These are phyloP conservation scores for Macadamia tetraphylla DNA, from an alignment of 164 flowering plant species.

Conservation along the genomic window DNA sequence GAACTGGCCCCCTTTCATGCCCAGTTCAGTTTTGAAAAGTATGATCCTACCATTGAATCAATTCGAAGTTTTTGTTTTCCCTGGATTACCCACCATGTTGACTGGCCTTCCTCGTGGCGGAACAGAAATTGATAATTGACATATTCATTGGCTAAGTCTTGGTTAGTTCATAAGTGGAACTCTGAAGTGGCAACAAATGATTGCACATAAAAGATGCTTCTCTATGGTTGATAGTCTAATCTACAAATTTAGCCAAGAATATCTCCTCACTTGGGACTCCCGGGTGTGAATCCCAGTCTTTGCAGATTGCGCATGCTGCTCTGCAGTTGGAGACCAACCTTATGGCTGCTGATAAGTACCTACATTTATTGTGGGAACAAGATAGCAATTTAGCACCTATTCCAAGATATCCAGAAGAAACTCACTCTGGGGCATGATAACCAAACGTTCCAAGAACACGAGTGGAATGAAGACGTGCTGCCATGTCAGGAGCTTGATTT, in stretches of 20 bases:
- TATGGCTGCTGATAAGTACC: neutral
- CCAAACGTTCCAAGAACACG: slow-evolving; percentile 93
- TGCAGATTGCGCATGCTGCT: neutral
- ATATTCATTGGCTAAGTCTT: neutral
- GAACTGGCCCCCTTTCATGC: neutral
- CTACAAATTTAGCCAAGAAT: neutral
- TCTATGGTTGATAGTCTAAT: neutral
- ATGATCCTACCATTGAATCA: neutral
- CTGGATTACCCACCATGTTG: neutral
- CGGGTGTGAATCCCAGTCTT: neutral
- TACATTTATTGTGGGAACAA: neutral
- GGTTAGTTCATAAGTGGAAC: neutral
- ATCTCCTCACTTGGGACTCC: neutral
- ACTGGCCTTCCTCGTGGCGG: neutral
- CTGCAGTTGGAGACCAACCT: neutral
- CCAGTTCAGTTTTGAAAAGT: neutral
- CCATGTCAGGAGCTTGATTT: slow-evolving; percentile 82
- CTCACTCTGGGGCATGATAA: slow-evolving; percentile 96
- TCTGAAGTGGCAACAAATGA: neutral
- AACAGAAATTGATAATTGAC: neutral
- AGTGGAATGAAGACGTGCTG: slow-evolving; percentile 92
- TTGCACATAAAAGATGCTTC: neutral
- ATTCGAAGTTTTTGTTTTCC: neutral
- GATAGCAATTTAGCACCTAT: neutral
- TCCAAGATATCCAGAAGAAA: neutral